Conservation (phyloP, 371 early-diverging fungal species). For the Actinomortierella wolfii region DNA sequence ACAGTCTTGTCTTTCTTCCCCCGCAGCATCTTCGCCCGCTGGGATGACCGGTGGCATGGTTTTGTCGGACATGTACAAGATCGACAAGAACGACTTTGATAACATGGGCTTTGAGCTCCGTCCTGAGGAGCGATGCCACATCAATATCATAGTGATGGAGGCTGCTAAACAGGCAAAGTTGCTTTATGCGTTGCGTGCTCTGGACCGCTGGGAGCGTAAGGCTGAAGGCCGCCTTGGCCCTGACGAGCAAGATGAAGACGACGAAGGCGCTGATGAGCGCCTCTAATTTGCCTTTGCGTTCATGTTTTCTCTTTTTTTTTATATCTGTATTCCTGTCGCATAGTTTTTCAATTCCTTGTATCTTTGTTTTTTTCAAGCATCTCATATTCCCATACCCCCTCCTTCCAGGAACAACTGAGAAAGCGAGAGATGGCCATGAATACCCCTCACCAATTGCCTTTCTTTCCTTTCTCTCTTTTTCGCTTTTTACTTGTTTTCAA, state of each 20-base stretch:
- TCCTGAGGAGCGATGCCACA: constrained; percentile 72
- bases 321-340: too few relatives aligned
- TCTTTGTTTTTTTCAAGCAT: too few relatives aligned
- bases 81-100: constrained; percentile 57
- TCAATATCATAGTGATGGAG: constrained; percentile 64
- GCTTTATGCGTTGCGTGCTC: constrained; percentile 55
- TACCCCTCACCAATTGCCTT: too few relatives aligned
- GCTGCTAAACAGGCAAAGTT: constrained; percentile 66
- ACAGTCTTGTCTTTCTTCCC: too few relatives aligned
- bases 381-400: too few relatives aligned
- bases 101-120: constrained; percentile 63
- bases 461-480: too few relatives aligned
- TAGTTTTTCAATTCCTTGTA: too few relatives aligned
- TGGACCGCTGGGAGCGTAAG: constrained; percentile 44
- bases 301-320: too few relatives aligned
- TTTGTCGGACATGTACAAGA: constrained; percentile 33
- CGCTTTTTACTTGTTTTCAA: too few relatives aligned
- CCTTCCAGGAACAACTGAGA: too few relatives aligned
- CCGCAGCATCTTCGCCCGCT: too few relatives aligned
- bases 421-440: too few relatives aligned
- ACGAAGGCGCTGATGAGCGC: constrained; percentile 37
- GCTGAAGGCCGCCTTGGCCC: constrained; percentile 7
- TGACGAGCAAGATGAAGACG: constrained; percentile 24
- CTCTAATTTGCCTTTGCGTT: constrained; percentile 7
- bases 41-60: not conserved